Percentiles rank a stretch among this genome's conserved stretches.
phyloP scores from a whole-genome alignment of 2,329 filamentous ascomycete species.

The Sclerotinia trifoliorum region DNA sequence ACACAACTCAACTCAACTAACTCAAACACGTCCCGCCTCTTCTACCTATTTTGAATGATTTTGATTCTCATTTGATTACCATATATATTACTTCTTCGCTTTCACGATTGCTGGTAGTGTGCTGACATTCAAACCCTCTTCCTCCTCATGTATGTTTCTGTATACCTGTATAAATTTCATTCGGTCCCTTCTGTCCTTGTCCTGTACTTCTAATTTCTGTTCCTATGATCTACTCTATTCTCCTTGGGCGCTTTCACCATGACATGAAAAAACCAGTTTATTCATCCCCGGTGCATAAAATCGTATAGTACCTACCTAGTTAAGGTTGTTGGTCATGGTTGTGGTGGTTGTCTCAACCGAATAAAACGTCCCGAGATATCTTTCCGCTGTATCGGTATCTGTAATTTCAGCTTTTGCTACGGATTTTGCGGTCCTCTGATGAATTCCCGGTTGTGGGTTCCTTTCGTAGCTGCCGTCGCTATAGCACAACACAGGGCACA shows the following conservation, averaged over 20 bases:
- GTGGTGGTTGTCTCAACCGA: neutral
- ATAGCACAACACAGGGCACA: neutral
- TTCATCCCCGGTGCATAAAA: constrained; percentile 1
- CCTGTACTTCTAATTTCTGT: no score
- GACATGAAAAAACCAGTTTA: neutral
- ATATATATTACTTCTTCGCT: neutral
- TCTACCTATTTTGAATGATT: neutral
- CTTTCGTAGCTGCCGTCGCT: neutral
- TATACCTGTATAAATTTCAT: neutral
- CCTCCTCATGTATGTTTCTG: neutral
- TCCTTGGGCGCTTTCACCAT: neutral
- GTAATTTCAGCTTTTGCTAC: neutral
- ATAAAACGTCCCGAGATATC: neutral
- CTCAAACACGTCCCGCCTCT: neutral
- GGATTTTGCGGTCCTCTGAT: neutral
- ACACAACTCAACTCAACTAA: no score
- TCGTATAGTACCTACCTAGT: neutral
- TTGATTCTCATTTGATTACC: neutral
- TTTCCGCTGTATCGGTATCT: neutral
- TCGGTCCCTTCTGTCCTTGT: neutral
- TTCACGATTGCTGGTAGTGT: neutral
- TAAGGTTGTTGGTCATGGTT: neutral
- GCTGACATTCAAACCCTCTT: no score
- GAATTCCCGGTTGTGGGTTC: constrained; percentile 1
- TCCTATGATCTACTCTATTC: neutral